These are phyloP conservation scores for Moricandia arvensis DNA, from an alignment of 345 rosid genomes.

Conservation along the genomic window DNA sequence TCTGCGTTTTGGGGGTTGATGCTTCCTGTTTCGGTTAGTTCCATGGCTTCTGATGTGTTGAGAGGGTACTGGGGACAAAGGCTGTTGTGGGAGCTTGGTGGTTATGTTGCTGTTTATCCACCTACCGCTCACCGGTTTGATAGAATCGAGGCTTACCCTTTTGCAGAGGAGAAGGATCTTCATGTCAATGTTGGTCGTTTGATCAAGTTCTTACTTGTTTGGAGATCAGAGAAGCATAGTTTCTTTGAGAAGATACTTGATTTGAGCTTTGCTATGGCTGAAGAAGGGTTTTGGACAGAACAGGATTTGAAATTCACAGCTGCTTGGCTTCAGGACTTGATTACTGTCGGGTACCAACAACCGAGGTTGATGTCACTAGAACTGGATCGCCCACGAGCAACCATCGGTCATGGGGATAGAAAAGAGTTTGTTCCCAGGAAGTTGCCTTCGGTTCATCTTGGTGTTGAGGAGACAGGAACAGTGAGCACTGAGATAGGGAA, in stretches of 20 bases:
- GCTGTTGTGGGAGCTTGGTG: slow-evolving; percentile 98
- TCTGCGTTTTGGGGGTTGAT: slow-evolving; percentile 97
- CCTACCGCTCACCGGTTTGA: slow-evolving; percentile 90
- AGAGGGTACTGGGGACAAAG: slow-evolving; percentile 99
- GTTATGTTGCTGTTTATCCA: slow-evolving; percentile 87
- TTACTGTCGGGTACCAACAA: slow-evolving; percentile 89
- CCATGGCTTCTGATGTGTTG: slow-evolving; percentile 97
- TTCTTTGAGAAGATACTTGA: slow-evolving; percentile 85
- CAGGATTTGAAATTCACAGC: slow-evolving; percentile 86
- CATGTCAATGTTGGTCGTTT: slow-evolving; percentile 94
- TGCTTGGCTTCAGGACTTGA: slow-evolving; percentile 98
- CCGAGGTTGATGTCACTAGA: slow-evolving; percentile 96
- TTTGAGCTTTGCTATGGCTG: slow-evolving; percentile 88
- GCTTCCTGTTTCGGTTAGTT: slow-evolving; percentile 95
- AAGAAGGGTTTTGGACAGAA: slow-evolving; percentile 95
- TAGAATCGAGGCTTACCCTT: slow-evolving; percentile 86
- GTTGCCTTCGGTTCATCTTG: slow-evolving; percentile 93
- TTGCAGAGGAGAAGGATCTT: slow-evolving; percentile 97
- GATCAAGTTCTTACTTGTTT: slow-evolving; percentile 70
- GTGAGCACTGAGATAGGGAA: slow-evolving; percentile 91
- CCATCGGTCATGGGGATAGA: slow-evolving; percentile 87
- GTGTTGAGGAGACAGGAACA: slow-evolving; percentile 88
- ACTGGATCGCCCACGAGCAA: slow-evolving; percentile 76
- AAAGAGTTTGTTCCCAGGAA: slow-evolving; percentile 83
- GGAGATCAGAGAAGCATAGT: slow-evolving; percentile 91